These are phyloP conservation scores for Juglanconis oblonga DNA, from an alignment of 2,329 filamentous ascomycete species.

Conservation along the genomic window DNA sequence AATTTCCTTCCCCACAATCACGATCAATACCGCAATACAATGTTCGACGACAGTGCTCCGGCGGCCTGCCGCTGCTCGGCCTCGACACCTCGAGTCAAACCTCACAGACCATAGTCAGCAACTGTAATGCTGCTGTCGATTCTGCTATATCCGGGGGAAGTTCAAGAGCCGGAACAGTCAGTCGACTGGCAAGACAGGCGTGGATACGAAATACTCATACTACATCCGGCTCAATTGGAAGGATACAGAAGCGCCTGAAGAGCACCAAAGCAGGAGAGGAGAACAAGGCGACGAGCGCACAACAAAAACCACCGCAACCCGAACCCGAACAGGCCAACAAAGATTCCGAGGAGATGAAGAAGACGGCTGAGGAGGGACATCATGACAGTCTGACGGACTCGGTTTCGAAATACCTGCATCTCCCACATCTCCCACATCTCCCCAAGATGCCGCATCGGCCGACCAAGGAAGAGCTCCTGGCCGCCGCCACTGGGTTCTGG, in stretches of 20 bases:
- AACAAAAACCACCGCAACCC: slow-evolving; percentile 17
- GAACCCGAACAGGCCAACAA: slow-evolving; percentile 22
- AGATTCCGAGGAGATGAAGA: slow-evolving; percentile 34
- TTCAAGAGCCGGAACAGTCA: slow-evolving; percentile 30
- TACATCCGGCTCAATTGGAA: slow-evolving; percentile 22
- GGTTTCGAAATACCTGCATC: slow-evolving; percentile 58
- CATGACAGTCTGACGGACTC: slow-evolving; percentile 39
- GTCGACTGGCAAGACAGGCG: slow-evolving; percentile 34
- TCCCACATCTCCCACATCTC: slow-evolving; percentile 51
- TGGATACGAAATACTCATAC: slow-evolving; percentile 34
- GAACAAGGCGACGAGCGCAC: slow-evolving; percentile 15
- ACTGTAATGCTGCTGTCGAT: slow-evolving; percentile 38
- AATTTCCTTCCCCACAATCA: slow-evolving; percentile 25
- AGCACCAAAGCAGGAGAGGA: slow-evolving; percentile 26
- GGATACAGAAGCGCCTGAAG: slow-evolving; percentile 27
- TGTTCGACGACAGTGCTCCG: slow-evolving; percentile 50
- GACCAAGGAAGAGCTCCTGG: slow-evolving; percentile 87
- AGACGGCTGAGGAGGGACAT: background rate
- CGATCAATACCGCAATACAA: slow-evolving; percentile 26
- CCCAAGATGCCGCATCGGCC: slow-evolving; percentile 81
- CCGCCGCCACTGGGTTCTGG: slow-evolving; percentile 90
- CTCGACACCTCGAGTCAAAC: slow-evolving; percentile 37
- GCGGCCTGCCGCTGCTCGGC: slow-evolving; percentile 51
- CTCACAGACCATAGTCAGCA: slow-evolving; percentile 35
- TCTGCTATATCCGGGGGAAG: slow-evolving; percentile 28